These are phyloP conservation scores for Beauveria bassiana DNA, from an alignment of 2,329 filamentous ascomycete genomes.

Conservation along the genomic window DNA sequence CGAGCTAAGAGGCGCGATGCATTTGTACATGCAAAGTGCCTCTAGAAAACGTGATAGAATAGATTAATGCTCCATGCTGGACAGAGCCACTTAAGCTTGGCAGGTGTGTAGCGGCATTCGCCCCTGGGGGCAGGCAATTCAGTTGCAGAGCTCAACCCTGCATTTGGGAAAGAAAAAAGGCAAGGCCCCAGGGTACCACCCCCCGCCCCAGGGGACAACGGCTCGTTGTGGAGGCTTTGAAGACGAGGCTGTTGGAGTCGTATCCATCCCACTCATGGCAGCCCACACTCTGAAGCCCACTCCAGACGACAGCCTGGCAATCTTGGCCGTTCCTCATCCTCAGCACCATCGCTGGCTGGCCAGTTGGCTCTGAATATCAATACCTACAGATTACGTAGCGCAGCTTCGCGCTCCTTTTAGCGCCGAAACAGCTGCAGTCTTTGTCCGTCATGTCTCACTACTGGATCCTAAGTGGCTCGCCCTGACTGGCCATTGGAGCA, in stretches of 20 bases:
- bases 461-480: neutral
- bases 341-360: neutral
- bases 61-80: neutral
- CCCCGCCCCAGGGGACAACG: neutral
- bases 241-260: conserved; percentile 1
- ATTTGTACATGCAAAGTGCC: too few relatives aligned
- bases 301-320: neutral
- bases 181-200: neutral
- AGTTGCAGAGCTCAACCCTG: neutral
- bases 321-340: neutral
- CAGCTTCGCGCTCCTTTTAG: neutral
- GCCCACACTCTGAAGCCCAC: neutral
- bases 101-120: too few relatives aligned
- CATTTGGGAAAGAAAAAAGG: neutral
- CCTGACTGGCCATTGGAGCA: neutral
- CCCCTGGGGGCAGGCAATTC: neutral
- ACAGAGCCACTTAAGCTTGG: too few relatives aligned
- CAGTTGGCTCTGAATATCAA: neutral
- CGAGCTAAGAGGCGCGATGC: too few relatives aligned
- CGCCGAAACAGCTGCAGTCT: neutral
- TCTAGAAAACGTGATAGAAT: too few relatives aligned
- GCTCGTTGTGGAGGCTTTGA: conserved; percentile 1
- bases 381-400: neutral
- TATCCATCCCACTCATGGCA: neutral
- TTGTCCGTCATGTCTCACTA: neutral